Evolutionary conservation across 148 eudicot genomes (phyloP), one percentile per base, ranked within the genome.

Genomic region (Camellia sinensis): DNA sequence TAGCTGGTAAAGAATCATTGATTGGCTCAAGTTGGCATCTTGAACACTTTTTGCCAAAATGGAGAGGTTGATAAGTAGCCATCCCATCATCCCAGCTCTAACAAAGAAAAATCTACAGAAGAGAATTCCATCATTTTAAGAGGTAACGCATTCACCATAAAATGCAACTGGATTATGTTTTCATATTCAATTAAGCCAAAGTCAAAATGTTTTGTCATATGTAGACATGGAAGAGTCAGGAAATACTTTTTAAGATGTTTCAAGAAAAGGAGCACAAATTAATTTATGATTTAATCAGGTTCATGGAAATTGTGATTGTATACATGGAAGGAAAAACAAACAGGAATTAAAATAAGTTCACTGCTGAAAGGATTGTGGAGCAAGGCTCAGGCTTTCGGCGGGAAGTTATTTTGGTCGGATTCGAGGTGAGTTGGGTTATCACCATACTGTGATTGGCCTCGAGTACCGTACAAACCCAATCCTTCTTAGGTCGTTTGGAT

Each of bases 31-130:
- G 79, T 78, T 86, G 69, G 69, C 87, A 79, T 92, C 91, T 83
- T 88, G 89, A 67, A 91, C 75, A 87, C 90, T 90, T 90, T 90
- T 94, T 68, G 89, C 93, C 78, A 96, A 86, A 81, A 94, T 88
- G 61, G 99, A 96, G 59, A 96, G 92, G 83, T 96, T 96, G 87
- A 96, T 96, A 59, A 96, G 91, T 37, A 96, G 87, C 99, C 99
- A 96, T 77, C 99, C 99, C 87, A 96, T 81, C 98, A 96, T 96
- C 75, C 99, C 99, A 89, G 98, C 98, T 89, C 99, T 91, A 59
- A 96, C 99, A 78, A 92, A 96, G 94, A 89, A 96, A 87, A 96
- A 96, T 89, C 99, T 96, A 87, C 81, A 82, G 52, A 79, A 78
- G 79, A 53, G 61, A 79, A 71, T 63, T 37, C 22, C 65, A 29